Conservation (phyloP, 1,284 basidiomycete genomes). For the Rhizoctonia solani region DNA sequence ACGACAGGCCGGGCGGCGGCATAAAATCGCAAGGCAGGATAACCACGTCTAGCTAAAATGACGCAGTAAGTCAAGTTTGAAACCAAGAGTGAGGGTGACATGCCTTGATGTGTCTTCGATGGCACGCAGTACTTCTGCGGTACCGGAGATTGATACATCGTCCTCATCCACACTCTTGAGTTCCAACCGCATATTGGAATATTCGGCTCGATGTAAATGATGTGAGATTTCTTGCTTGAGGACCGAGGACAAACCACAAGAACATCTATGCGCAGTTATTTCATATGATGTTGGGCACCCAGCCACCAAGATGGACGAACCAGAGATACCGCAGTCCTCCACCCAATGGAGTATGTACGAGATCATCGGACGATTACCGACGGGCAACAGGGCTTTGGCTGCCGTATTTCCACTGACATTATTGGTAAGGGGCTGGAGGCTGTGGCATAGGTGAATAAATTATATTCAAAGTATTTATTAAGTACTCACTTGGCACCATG, state of each 20-base stretch:
- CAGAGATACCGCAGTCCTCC: slow-evolving; percentile 82
- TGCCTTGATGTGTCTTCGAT: slow-evolving; percentile 64
- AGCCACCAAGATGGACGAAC: slow-evolving; percentile 50
- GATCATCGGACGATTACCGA: slow-evolving; percentile 86
- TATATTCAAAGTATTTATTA: slow-evolving; percentile 35
- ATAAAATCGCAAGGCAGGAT: slow-evolving; percentile 92
- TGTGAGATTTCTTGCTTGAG: slow-evolving; percentile 77
- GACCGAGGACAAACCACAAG: slow-evolving; percentile 76
- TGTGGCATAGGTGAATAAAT: slow-evolving; percentile 43
- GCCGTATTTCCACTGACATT: slow-evolving; percentile 70
- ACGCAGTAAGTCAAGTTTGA: neutral
- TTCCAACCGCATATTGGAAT: slow-evolving; percentile 65
- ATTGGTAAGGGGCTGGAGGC: slow-evolving; percentile 71
- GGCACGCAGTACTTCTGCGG: slow-evolving; percentile 69
- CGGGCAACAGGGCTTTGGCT: slow-evolving; percentile 83
- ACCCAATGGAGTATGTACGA: slow-evolving; percentile 86
- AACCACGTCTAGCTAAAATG: slow-evolving; percentile 71
- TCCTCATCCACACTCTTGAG: slow-evolving; percentile 76
- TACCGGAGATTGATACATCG: slow-evolving; percentile 62
- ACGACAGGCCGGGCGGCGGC: slow-evolving; percentile 70
- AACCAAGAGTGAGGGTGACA: neutral
- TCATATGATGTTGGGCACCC: neutral
- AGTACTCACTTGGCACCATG: slow-evolving; percentile 78
- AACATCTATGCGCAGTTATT: slow-evolving; percentile 60
- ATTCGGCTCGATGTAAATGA: slow-evolving; percentile 72